Conservation (phyloP, 805 yeast genomes). For the Saturnispora dispora region DNA sequence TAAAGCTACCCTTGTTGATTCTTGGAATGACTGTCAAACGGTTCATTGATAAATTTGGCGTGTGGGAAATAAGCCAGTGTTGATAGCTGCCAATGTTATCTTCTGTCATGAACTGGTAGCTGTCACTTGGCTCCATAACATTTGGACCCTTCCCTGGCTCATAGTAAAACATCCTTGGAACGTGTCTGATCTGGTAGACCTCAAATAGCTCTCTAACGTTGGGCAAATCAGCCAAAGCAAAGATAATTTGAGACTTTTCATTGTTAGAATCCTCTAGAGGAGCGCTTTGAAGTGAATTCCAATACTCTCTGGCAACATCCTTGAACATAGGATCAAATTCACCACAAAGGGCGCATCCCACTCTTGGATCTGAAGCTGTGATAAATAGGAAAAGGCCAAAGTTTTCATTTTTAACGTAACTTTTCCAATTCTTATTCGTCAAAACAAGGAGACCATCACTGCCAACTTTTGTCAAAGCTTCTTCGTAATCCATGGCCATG, state of each 20-base stretch:
- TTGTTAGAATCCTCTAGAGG: slow-evolving; percentile 35
- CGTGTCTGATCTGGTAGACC: slow-evolving; percentile 50
- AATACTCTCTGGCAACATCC: slow-evolving; percentile 52
- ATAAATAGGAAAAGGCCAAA: slow-evolving; percentile 56
- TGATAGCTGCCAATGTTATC: slow-evolving; percentile 25
- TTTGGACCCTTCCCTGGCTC: slow-evolving; percentile 22
- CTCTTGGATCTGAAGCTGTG: slow-evolving; percentile 63
- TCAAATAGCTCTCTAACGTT: slow-evolving; percentile 46
- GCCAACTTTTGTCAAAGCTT: slow-evolving; percentile 11
- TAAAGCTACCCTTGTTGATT: slow-evolving; percentile 17
- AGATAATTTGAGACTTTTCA: slow-evolving; percentile 36
- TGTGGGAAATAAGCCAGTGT: slow-evolving; percentile 8
- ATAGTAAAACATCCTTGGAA: slow-evolving; percentile 58
- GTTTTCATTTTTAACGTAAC: slow-evolving; percentile 52
- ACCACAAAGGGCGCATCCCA: slow-evolving; percentile 70
- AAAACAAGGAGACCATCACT: slow-evolving; percentile 22
- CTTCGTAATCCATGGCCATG: slow-evolving; percentile 15
- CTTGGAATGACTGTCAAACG: slow-evolving; percentile 2
- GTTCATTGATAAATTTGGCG: slow-evolving; percentile 4
- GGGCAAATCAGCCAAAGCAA: slow-evolving; percentile 66
- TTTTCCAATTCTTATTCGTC: slow-evolving; percentile 52
- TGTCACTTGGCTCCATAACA: slow-evolving; percentile 20
- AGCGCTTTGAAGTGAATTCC: slow-evolving; percentile 29
- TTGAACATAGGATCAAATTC: slow-evolving; percentile 60
- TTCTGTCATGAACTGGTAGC: slow-evolving; percentile 40